Conservation (phyloP, 495 filamentous ascomycete species). For the Xylaria curta region DNA sequence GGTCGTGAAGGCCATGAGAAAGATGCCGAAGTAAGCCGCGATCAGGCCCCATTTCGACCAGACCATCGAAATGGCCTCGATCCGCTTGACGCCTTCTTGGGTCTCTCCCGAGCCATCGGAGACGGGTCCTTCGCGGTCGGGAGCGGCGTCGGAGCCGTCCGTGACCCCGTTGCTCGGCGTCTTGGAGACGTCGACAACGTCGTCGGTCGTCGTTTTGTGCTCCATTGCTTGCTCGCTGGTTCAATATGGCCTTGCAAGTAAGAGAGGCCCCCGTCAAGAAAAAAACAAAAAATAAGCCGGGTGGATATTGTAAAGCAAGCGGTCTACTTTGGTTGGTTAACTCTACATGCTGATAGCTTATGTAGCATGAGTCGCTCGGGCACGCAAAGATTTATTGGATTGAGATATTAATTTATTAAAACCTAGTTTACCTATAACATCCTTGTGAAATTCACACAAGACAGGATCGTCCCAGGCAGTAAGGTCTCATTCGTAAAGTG, state of each 20-base stretch:
- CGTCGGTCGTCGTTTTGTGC: background rate
- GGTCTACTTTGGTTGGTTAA: background rate
- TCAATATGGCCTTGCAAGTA: background rate
- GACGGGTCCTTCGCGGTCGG: background rate
- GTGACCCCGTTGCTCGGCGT: background rate
- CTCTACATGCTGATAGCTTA: background rate
- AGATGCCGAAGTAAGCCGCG: constrained; percentile 53
- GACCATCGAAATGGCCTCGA: constrained; percentile 54
- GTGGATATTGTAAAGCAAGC: background rate
- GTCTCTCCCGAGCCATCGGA: constrained; percentile 4
- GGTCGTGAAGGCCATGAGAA: constrained; percentile 54
- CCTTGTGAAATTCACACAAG: background rate
- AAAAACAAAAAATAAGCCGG: background rate
- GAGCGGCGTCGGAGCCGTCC: background rate
- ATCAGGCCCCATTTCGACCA: constrained; percentile 55
- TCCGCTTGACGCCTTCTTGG: constrained; percentile 47
- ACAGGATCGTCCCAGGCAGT: background rate
- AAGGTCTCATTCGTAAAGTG: background rate
- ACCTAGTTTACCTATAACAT: background rate
- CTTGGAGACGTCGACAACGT: background rate
- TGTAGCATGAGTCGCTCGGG: background rate
- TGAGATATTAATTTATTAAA: background rate
- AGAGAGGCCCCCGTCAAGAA: background rate
- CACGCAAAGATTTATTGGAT: background rate
- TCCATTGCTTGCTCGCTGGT: background rate